These are phyloP conservation scores for Capronia epimyces DNA, from an alignment of 2,329 filamentous ascomycete genomes.

Conservation along the genomic window DNA sequence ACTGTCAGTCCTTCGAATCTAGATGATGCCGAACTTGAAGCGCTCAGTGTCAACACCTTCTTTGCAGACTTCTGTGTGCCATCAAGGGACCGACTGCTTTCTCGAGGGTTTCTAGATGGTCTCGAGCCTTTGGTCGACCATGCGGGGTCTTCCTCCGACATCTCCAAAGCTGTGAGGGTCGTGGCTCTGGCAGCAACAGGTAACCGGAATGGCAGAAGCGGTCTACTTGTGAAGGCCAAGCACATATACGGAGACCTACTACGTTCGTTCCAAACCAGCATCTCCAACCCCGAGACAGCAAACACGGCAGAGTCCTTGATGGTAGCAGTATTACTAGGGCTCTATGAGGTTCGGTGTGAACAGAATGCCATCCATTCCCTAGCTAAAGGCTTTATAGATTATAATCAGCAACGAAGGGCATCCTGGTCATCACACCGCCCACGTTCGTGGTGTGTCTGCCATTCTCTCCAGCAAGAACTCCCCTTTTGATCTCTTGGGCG, in stretches of 20 bases:
- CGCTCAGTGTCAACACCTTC: slow-evolving; percentile 9
- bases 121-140: slow-evolving; percentile 7
- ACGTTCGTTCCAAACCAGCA: slow-evolving; percentile 6
- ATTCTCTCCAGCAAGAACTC: not conserved
- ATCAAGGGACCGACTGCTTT: slow-evolving; percentile 5
- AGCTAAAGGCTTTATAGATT: not conserved
- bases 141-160: slow-evolving; percentile 2
- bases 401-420: not conserved
- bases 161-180: slow-evolving; percentile 10
- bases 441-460: not conserved
- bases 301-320: slow-evolving; percentile 11
- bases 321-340: slow-evolving; percentile 15
- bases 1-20: not conserved
- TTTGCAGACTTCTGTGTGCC: slow-evolving; percentile 11
- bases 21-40: slow-evolving; percentile 2
- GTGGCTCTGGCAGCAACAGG: slow-evolving; percentile 13
- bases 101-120: slow-evolving; percentile 20
- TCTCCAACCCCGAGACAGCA: not conserved
- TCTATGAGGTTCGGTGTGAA: slow-evolving; percentile 15
- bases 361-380: not conserved
- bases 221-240: not conserved
- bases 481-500: not conserved
- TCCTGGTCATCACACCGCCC: not conserved
- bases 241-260: slow-evolving; percentile 10
- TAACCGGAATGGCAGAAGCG: slow-evolving; percentile 1